These are phyloP conservation scores for Dipodascus albidus DNA, from an alignment of 805 yeast species.

Conservation along the genomic window DNA sequence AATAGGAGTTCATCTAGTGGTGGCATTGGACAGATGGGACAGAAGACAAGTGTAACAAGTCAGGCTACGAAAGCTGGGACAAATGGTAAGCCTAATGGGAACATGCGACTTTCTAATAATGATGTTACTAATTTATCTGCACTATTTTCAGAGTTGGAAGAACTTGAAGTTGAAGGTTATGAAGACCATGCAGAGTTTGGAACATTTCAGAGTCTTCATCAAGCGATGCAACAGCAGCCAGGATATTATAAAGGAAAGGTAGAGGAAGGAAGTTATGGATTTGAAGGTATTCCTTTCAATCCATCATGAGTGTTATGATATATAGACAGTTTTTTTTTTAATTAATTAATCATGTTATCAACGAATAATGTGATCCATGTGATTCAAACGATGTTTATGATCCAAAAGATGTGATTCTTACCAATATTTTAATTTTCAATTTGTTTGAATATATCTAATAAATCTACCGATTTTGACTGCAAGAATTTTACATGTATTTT, in stretches of 20 bases:
- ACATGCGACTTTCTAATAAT: not conserved
- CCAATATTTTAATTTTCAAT: too few relatives aligned
- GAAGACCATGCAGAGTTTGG: slow-evolving; percentile 11
- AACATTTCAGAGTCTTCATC: not conserved
- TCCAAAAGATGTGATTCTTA: too few relatives aligned
- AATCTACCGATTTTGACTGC: too few relatives aligned
- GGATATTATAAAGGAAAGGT: not conserved
- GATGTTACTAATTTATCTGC: not conserved
- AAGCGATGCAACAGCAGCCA: not conserved
- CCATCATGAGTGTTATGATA: slow-evolving; percentile 10
- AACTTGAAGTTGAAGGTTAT: slow-evolving; percentile 12
- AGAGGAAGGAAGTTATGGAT: slow-evolving; percentile 11
- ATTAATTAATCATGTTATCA: too few relatives aligned
- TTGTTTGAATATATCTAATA: too few relatives aligned
- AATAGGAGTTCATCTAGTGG: not conserved
- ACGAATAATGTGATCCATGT: too few relatives aligned
- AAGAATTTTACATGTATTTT: too few relatives aligned
- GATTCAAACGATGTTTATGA: too few relatives aligned
- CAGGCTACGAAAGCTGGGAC: too few relatives aligned
- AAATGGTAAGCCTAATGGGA: too few relatives aligned
- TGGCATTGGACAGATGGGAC: not conserved
- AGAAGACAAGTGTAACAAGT: too few relatives aligned
- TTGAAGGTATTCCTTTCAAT: slow-evolving; percentile 18
- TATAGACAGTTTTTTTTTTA: not conserved
- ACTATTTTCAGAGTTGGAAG: slow-evolving; percentile 12